A percentile compares a stretch with the other conserved stretches of the same genome.
Evolutionary conservation across 2,329 filamentous ascomycete genomes (phyloP).

Genomic region (Mycosphaerella arachidis): DNA sequence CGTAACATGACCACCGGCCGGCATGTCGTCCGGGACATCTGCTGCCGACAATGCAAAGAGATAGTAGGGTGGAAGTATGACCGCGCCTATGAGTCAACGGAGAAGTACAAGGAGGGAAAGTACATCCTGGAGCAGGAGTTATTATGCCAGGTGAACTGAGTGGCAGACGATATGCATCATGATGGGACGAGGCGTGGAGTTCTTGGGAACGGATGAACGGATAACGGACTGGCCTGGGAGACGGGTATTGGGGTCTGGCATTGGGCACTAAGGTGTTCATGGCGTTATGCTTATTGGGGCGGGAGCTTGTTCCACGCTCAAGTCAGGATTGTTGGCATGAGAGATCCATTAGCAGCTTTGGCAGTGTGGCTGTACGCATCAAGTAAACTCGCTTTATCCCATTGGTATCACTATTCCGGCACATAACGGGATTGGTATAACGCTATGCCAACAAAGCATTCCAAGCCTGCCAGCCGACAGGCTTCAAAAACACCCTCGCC

Average conservation of each 20-base stretch:
- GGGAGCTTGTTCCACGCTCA: no score
- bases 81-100: constrained; percentile 82
- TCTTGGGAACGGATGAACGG: neutral
- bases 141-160: constrained; percentile 65
- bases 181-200: neutral
- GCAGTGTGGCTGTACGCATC: neutral
- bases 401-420: constrained; percentile 8
- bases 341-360: neutral
- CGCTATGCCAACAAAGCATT: constrained; percentile 24
- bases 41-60: constrained; percentile 84
- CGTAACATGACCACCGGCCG: constrained; percentile 97
- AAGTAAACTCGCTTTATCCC: neutral
- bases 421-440: constrained; percentile 26
- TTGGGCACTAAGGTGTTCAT: neutral
- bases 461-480: constrained; percentile 15
- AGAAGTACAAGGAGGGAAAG: constrained; percentile 99
- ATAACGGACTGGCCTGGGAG: neutral
- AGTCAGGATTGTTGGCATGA: neutral
- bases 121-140: constrained; percentile 93
- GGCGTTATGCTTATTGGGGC: neutral
- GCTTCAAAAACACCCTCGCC: constrained; percentile 14
- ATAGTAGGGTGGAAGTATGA: constrained; percentile 99
- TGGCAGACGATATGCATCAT: constrained; percentile 1
- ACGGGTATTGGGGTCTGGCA: neutral
- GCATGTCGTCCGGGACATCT: constrained; percentile 90